Conservation (phyloP, 768 basidiomycete genomes). For the Dendrothele bispora region DNA sequence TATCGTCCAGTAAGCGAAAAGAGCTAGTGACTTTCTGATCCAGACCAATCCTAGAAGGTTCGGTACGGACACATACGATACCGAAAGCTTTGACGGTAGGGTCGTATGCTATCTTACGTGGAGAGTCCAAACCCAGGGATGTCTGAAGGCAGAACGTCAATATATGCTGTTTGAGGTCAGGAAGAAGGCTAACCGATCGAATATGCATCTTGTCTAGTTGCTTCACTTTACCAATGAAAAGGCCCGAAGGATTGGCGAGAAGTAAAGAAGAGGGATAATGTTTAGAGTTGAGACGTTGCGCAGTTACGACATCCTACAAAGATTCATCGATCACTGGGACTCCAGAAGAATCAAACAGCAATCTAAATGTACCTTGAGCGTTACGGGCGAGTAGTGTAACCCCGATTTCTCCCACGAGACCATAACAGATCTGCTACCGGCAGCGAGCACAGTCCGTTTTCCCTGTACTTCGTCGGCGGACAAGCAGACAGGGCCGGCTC, state of each 20-base stretch:
- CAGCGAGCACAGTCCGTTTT: conserved; percentile 62
- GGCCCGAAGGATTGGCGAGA: conserved; percentile 49
- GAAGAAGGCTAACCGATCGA: conserved; percentile 53
- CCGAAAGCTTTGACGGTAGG: conserved; percentile 57
- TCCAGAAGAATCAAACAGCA: neutral
- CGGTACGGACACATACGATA: conserved; percentile 57
- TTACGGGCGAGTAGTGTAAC: conserved; percentile 67
- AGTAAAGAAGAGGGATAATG: conserved; percentile 55
- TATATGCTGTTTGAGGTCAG: neutral
- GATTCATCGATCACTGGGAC: neutral
- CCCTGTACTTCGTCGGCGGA: conserved; percentile 55
- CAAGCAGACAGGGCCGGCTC: conserved; percentile 64
- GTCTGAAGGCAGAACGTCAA: conserved; percentile 48
- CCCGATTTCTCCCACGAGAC: conserved; percentile 67
- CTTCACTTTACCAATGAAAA: conserved; percentile 66
- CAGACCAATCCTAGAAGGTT: conserved; percentile 56
- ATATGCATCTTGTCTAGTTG: conserved; percentile 81
- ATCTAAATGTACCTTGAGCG: conserved; percentile 52
- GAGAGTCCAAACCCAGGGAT: conserved; percentile 70
- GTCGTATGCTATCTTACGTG: conserved; percentile 65
- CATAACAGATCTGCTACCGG: conserved; percentile 67
- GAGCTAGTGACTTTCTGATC: conserved; percentile 38
- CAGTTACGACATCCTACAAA: conserved; percentile 51
- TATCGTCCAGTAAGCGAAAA: conserved; percentile 68
- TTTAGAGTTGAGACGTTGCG: conserved; percentile 47